These are phyloP conservation scores for Phylloporus sp. DNA, from an alignment of 768 basidiomycete species.

Conservation along the genomic window DNA sequence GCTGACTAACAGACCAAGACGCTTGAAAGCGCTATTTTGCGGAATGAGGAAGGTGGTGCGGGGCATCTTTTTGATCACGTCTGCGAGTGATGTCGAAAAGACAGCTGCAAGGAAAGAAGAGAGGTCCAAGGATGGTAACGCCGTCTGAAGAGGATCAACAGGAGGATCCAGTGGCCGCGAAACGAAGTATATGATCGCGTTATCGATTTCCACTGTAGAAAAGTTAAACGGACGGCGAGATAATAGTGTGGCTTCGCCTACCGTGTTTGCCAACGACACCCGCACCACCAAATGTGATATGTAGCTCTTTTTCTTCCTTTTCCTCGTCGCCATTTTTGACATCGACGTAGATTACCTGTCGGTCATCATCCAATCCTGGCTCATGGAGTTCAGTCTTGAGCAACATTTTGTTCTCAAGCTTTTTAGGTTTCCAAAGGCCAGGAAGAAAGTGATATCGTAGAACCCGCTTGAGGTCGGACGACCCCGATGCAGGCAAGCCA, in stretches of 20 bases:
- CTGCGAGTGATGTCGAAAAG: conserved; percentile 81
- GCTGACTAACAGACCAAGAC: conserved; percentile 80
- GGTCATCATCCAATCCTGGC: conserved; percentile 60
- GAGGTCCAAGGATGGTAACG: conserved; percentile 76
- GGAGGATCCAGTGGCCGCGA: conserved; percentile 83
- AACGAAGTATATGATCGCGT: conserved; percentile 85
- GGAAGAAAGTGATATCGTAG: conserved; percentile 92
- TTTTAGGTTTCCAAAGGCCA: conserved; percentile 66
- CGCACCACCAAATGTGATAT: conserved; percentile 81
- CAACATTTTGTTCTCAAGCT: conserved; percentile 70
- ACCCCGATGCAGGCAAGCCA: conserved; percentile 59
- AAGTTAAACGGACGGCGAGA: conserved; percentile 5
- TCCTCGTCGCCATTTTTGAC: conserved; percentile 51
- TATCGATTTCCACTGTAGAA: conserved; percentile 62
- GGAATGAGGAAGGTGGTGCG: conserved; percentile 84
- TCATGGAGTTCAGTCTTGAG: conserved; percentile 78
- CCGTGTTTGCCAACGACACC: conserved; percentile 73
- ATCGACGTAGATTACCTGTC: conserved; percentile 67
- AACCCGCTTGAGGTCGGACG: conserved; percentile 63
- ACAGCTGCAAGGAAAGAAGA: conserved; percentile 89
- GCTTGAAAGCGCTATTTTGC: conserved; percentile 83
- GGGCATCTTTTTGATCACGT: conserved; percentile 58
- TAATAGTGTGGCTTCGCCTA: conserved; percentile 35
- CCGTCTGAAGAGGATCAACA: conserved; percentile 72
- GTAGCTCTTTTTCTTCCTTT: conserved; percentile 43